Base-by-base conservation (phyloP, 352 stramenopile species). In the Globisporangium mamillatum region DNA sequence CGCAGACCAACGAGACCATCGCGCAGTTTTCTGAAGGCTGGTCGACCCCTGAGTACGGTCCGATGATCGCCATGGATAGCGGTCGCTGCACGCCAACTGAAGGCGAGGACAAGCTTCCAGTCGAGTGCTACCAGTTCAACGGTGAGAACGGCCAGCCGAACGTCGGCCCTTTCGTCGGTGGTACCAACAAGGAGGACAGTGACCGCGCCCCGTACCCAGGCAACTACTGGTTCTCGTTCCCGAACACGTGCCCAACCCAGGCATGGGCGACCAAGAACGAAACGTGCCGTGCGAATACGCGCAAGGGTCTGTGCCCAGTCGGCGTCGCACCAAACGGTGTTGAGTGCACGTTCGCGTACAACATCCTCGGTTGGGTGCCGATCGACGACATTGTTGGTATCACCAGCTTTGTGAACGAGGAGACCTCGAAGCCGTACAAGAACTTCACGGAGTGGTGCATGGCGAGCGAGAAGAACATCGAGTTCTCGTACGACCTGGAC, bases 371-470 rank as follows among this genome's bases (percentile, higher is more conserved):
- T 25, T 92, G 81, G 82, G 80, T 94, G 18, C 71, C 86, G 16
- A 89, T 94, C 59, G 86, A 94, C 53, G 86, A 94, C 55, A 67
- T 94, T 29, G 86, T 94, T 1, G 86, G 86, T 5, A 92, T 94
- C 71, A 92, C 86, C 6, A 66, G 60, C 18, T 73, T 91, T n/a
- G 74, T 81, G 32, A 82, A 91, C 67, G 67, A 84, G 1, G 71
- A 71, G 9, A 84, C 74, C 0, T 74, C 69, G 24, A 77, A 79
- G 41, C 38, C 60, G 20, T 93, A 82, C 71, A 64, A 66, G 63
- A 90, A 93, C 64, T 93, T 91, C 64, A 87, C 78, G 3, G 71
- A 82, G 63, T 93, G 83, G 81, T 93, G 85, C 71, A 58, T 76
- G 24, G 81, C 80, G 18, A 78, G 78, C 67, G 68, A 73, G 18